Evolutionary conservation across 78 protist species (phyloP), one percentile per base, ranked within the genome.

Genomic region (Chrysochromulina tobinii): DNA sequence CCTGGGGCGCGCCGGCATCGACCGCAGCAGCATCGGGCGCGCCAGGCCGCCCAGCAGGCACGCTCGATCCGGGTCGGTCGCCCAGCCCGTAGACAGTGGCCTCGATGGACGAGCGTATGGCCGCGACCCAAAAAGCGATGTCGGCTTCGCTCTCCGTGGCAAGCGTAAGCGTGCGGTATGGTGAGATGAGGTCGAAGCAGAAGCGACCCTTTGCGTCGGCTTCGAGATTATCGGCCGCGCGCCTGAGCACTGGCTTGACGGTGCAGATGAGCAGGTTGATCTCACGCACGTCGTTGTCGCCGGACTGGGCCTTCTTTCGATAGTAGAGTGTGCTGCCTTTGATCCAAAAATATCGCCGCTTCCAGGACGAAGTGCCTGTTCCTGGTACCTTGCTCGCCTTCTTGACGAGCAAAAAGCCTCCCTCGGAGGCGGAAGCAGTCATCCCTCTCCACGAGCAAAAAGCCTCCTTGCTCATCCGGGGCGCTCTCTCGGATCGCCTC

Each of bases 181-280:
- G 87, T 7, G 87, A 73, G 79, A 90, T 9, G 11, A 90, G 18
- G 50, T 90, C 92, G 79, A 90, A 90, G 72, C 92, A 90, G 91
- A 68, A 88, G 58, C 91, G 91, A 48, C 27, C 17, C n/a, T 38
- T 51, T 51, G 50, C 6, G 9, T 88, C 58, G 25, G 38, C 3
- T 53, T 9, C 66, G 59, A 21, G 67, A 23, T 1, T 48, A n/a
- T 51, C 23, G 18, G 69, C 91, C 15, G 91, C 25, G 64, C 91
- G 69, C 38, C 67, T 15, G 55, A 88, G 91, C 51, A 88, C 38
- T n/a, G 11, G 61, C 57, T 51, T 21, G 18, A 88, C 91, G 4
- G 91, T 54, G 64, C 91, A 88, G 61, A 88, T 15, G 55, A 88
- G 91, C 51, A 88, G 66, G 38, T 50, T 53, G 66, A 88, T 50